Percentiles rank a stretch among this genome's conserved stretches.
phyloP scores from a whole-genome alignment of 164 flowering plant genomes.

The Chloranthus sessilifolius region DNA sequence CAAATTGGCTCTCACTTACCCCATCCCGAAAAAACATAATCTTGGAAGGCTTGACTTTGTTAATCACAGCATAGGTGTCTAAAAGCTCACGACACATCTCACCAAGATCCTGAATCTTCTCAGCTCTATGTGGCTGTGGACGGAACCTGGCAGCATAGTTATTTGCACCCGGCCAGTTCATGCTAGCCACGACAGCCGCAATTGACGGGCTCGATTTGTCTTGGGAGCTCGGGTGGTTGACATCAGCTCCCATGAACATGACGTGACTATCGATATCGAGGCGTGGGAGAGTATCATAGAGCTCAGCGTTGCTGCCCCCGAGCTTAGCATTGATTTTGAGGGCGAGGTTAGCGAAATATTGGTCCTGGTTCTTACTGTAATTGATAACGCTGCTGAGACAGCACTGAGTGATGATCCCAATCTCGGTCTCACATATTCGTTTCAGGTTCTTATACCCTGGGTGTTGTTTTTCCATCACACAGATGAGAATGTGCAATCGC shows the following conservation, averaged over 20 bases:
- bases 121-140: slow-evolving; percentile 44
- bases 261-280: slow-evolving; percentile 34
- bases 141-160: slow-evolving; percentile 55
- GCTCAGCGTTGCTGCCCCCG: slow-evolving; percentile 78
- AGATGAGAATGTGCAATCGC: slow-evolving; percentile 47
- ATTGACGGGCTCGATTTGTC: slow-evolving; percentile 54
- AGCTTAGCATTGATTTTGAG: slow-evolving; percentile 83
- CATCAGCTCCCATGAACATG: slow-evolving; percentile 86
- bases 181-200: slow-evolving; percentile 68
- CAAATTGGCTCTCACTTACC: slow-evolving; percentile 75
- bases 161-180: slow-evolving; percentile 87
- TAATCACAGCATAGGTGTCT: slow-evolving; percentile 31
- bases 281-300: slow-evolving; percentile 36
- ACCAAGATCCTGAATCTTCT: slow-evolving; percentile 51
- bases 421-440: slow-evolving; percentile 58
- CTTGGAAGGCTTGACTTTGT: slow-evolving; percentile 39
- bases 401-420: slow-evolving; percentile 74
- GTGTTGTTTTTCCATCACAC: slow-evolving; percentile 52
- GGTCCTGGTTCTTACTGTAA: slow-evolving; percentile 29
- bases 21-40: slow-evolving; percentile 82
- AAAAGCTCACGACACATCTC: slow-evolving; percentile 60
- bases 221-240: slow-evolving; percentile 62
- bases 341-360: slow-evolving; percentile 62
- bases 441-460: slow-evolving; percentile 67
- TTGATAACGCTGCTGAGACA: slow-evolving; percentile 38